A percentile compares a stretch with the other conserved stretches of the same genome.
phyloP scores from a whole-genome alignment of 805 yeast genomes.

The Candida corydali region DNA sequence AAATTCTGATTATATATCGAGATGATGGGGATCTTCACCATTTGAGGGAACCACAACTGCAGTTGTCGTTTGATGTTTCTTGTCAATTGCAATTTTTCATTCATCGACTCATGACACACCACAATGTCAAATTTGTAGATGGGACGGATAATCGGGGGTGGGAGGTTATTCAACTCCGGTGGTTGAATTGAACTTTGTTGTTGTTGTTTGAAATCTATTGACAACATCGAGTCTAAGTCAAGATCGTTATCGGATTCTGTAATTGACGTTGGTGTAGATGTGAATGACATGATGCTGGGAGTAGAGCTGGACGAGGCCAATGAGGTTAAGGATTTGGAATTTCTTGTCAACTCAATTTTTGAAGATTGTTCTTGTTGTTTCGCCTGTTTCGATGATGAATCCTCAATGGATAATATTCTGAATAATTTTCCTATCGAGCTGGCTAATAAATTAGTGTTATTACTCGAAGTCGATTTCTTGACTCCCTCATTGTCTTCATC shows the following conservation, averaged over 20 bases:
- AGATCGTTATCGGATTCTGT: constrained; percentile 34
- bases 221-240: constrained; percentile 19
- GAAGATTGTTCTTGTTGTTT: neutral
- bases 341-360: constrained; percentile 13
- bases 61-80: neutral
- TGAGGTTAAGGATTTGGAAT: constrained; percentile 34
- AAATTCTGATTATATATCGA: constrained; percentile 25
- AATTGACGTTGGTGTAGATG: constrained; percentile 32
- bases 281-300: constrained; percentile 35
- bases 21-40: constrained; percentile 25
- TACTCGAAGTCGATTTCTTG: constrained; percentile 2
- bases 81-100: constrained; percentile 23
- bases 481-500: neutral
- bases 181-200: constrained; percentile 17
- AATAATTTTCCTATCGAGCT: constrained; percentile 33
- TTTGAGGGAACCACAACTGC: constrained; percentile 14
- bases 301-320: constrained; percentile 29
- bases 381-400: constrained; percentile 7
- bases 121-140: constrained; percentile 43
- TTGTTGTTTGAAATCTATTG: constrained; percentile 2
- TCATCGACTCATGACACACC: constrained; percentile 38
- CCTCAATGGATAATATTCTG: constrained; percentile 33
- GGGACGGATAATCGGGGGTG: constrained; percentile 46
- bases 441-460: constrained; percentile 20
- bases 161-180: constrained; percentile 34